Evolutionary conservation across 2,329 filamentous ascomycete genomes (phyloP), one percentile per base, ranked within the genome.

Genomic region (Diplodia intermedia): DNA sequence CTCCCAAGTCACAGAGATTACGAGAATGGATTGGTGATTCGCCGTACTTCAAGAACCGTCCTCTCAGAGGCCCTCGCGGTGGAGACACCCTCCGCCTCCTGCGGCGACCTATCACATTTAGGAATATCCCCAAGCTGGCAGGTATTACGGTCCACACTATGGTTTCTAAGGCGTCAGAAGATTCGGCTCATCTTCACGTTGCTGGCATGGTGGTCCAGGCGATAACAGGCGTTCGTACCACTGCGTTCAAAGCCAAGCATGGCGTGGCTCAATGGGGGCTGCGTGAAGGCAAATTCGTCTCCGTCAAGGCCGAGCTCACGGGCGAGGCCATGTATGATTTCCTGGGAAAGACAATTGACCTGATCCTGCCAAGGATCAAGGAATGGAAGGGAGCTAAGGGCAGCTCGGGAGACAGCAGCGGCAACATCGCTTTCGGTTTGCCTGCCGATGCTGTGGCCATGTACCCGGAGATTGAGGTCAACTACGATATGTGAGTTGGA

Each of bases 361-460:
- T 98, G 9, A 94, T 99, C 6, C 86, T 98, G 77, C 95, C 95
- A 49, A 91, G 90, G 76, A 96, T 99, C 81, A 99, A 98, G 85
- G 95, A 99, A 73, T 99, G 93, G 91, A 88, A 87, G 67, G 95
- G 95, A 69, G 84, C 91, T n/a, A 86, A 87, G 73, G 89, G 88
- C 60, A 87, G 83, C 53, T 92, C 92, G 49, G 95, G 95, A 75
- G 95, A 99, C 79, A 89, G 89, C 75, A 90, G 90, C 70, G 95
- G 95, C 47, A 97, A 98, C 79, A 86, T 99, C 72, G 86, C 85
- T 11, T 94, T 94, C 79, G 95, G 95, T 72, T 84, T 99, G 73
- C 86, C 85, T 15, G 85, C 90, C 5, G 89, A 92, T 69, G 88
- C 91, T 72, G 88, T 97, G 74, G 88, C 90, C 62, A 83, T 92